Base-by-base conservation (phyloP, 495 filamentous ascomycete species). In the Pyrenula massariospora region DNA sequence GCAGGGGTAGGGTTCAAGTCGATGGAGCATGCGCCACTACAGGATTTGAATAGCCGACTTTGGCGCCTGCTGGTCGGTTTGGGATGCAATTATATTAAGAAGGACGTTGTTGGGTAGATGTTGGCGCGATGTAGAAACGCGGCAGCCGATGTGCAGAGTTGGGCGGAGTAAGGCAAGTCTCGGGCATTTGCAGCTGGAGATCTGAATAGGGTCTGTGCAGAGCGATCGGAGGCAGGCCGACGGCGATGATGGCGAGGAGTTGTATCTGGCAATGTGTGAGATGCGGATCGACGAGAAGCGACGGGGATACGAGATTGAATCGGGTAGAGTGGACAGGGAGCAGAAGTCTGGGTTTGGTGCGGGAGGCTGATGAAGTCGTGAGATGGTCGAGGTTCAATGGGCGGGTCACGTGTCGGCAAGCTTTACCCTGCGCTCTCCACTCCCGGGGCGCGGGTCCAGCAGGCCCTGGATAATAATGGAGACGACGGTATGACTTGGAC, bases 401-500 rank as follows among this genome's bases (percentile, higher is more conserved):
- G 52, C 12, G 54, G 59, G 12, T 59, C 55, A 54, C 59, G 62
- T 48, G 58, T 67, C n/a, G 31, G 31, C 20, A 56, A 68, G 2
- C 64, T 66, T 56, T 65, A 56, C 53, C 61, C 58, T 12, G 50
- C 23, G 10, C 20, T 25, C 10, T 10, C 60, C 11, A 12, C 48
- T 12, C 3, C 51, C 24, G 25, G 12, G n/a, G n/a, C n/a, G n/a
- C n/a, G n/a, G n/a, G n/a, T n/a, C n/a, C n/a, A n/a, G n/a, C n/a
- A 42, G 31, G 5, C 15, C 31, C 31, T 42, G 31, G 31, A 8
- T 15, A 15, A 42, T 42, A 42, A 42, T 15, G 31, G 31, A 42
- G 31, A 5, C 15, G 8, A 15, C 5, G 8, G 31, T 42, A 42
- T 42, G 8, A 42, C 31, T n/a, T n/a, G n/a, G n/a, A n/a, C n/a